Percentiles rank a stretch among this genome's conserved stretches.
phyloP scores from a whole-genome alignment of 495 filamentous ascomycete species.

The Trichoderma asperelloides region DNA sequence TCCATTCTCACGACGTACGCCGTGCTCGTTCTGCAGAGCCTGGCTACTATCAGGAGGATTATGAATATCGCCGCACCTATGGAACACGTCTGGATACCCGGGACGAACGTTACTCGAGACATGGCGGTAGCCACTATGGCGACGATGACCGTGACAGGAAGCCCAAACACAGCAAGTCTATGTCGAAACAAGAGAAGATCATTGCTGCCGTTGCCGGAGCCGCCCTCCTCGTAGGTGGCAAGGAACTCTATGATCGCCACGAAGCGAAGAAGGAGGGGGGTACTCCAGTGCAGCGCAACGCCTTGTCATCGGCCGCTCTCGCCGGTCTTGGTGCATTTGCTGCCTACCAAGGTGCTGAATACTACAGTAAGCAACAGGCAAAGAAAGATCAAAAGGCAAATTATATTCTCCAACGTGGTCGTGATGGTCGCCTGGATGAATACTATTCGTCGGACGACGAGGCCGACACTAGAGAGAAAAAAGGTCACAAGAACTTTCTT shows the following conservation, averaged over 20 bases:
- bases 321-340: slow-evolving; percentile 47
- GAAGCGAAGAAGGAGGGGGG: slow-evolving; percentile 36
- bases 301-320: slow-evolving; percentile 41
- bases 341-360: slow-evolving; percentile 44
- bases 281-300: slow-evolving; percentile 38
- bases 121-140: slow-evolving; percentile 25
- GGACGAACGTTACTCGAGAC: slow-evolving; percentile 36
- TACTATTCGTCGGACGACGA: slow-evolving; percentile 45
- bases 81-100: slow-evolving; percentile 19
- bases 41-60: slow-evolving; percentile 34
- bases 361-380: slow-evolving; percentile 41
- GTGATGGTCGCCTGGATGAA: slow-evolving; percentile 34
- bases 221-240: slow-evolving; percentile 43
- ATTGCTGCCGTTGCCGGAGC: slow-evolving; percentile 45
- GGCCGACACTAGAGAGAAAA: slow-evolving; percentile 37
- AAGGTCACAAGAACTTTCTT: slow-evolving; percentile 59
- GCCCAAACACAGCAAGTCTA: slow-evolving; percentile 33
- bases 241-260: slow-evolving; percentile 48
- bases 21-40: slow-evolving; percentile 43
- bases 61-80: slow-evolving; percentile 32
- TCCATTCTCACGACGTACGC: slow-evolving; percentile 40
- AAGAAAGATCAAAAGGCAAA: slow-evolving; percentile 40
- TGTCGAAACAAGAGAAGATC: slow-evolving; percentile 50
- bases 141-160: slow-evolving; percentile 36
- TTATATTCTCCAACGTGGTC: slow-evolving; percentile 30